phyloP scores from a whole-genome alignment of 2,329 filamentous ascomycete genomes.

The Penicillium sclerotigenum region DNA sequence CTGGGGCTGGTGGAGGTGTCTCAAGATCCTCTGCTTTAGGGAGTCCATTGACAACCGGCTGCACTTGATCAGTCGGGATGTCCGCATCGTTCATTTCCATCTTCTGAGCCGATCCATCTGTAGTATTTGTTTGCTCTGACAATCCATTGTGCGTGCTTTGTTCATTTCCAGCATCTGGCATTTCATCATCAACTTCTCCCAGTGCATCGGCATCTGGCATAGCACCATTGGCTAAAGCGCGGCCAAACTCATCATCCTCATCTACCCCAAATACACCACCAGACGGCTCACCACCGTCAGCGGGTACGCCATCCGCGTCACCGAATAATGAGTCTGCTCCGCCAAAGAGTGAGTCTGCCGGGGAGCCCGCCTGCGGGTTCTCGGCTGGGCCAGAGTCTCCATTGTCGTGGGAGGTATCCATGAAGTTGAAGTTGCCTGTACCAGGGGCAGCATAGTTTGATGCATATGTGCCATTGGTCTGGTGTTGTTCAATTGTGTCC shows the following conservation, averaged over 20 bases:
- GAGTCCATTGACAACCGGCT: constrained; percentile 40
- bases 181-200: constrained; percentile 30
- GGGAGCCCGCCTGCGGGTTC: constrained; percentile 61
- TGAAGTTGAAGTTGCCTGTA: constrained; percentile 52
- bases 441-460: constrained; percentile 68
- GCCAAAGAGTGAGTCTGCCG: constrained; percentile 77
- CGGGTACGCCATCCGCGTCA: constrained; percentile 62
- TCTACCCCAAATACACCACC: constrained; percentile 69
- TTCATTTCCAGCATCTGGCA: constrained; percentile 6
- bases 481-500: constrained; percentile 56
- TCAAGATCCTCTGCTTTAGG: constrained; percentile 44
- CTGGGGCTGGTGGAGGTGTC: constrained; percentile 21
- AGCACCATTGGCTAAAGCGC: constrained; percentile 65
- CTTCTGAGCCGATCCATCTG: constrained; percentile 12
- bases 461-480: constrained; percentile 65
- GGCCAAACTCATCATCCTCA: constrained; percentile 78
- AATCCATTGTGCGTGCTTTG: background rate
- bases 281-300: constrained; percentile 47
- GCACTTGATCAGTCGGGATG: constrained; percentile 25
- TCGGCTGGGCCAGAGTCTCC: constrained; percentile 42
- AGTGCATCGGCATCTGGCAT: constrained; percentile 49
- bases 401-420: constrained; percentile 38
- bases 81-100: constrained; percentile 18
- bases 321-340: constrained; percentile 88
- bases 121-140: background rate